A percentile compares a stretch with the other conserved stretches of the same genome.
Conservation (phyloP, 495 filamentous ascomycete genomes). For the Lasiosphaeriaceae sp. region DNA sequence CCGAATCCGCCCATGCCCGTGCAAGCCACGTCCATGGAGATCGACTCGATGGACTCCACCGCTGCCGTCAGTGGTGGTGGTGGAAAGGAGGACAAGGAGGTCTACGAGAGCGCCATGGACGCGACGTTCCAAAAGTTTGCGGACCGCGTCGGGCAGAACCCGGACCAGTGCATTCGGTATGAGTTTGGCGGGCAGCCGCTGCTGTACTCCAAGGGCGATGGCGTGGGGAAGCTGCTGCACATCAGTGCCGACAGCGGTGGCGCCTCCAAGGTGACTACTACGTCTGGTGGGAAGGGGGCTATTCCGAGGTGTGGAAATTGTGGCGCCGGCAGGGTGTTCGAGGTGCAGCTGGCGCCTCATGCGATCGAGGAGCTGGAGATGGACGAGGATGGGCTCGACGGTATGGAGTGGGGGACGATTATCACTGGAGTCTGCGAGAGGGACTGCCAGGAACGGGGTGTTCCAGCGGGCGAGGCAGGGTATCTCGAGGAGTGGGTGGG, state of each 20-base stretch:
- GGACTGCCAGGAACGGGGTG: constrained; percentile 29
- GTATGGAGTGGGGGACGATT: constrained; percentile 99
- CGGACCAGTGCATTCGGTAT: constrained; percentile 90
- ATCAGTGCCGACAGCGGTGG: constrained; percentile 12
- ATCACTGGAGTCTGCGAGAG: constrained; percentile 75
- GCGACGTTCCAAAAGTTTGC: constrained; percentile 89
- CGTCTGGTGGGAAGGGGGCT: constrained; percentile 22
- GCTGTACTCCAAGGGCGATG: constrained; percentile 73
- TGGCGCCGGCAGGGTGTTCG: constrained; percentile 69
- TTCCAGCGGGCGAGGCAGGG: constrained; percentile 22
- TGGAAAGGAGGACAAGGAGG: constrained; percentile 70
- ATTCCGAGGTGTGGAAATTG: constrained; percentile 77
- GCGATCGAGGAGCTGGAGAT: constrained; percentile 85
- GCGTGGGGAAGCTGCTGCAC: constrained; percentile 61
- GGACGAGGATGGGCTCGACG: constrained; percentile 71
- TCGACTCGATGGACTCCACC: constrained; percentile 37
- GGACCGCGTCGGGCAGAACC: constrained; percentile 82
- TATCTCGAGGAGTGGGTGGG: constrained; percentile 95
- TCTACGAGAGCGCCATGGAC: constrained; percentile 80
- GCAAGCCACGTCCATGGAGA: constrained; percentile 53
- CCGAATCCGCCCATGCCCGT: constrained; percentile 35
- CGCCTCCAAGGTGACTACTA: constrained; percentile 16
- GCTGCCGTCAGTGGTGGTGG: constrained; percentile 34
- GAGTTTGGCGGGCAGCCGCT: constrained; percentile 79
- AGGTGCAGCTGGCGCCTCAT: constrained; percentile 83